phyloP scores from a whole-genome alignment of 129 eudicot species.

The Oenanthe sinensis region DNA sequence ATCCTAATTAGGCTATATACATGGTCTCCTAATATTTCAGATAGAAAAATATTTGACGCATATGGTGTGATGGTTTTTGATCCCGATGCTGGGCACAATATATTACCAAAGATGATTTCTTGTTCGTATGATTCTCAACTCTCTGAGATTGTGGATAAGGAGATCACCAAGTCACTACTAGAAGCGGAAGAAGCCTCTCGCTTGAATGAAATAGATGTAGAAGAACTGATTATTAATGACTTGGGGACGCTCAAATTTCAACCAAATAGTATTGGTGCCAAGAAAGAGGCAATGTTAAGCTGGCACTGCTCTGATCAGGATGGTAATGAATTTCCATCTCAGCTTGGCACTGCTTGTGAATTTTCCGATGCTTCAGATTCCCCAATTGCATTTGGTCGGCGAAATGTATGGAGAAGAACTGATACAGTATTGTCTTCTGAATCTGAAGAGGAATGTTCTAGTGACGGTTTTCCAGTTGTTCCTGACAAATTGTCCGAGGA shows the following conservation, averaged over 20 bases:
- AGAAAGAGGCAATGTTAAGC: conserved; percentile 65
- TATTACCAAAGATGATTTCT: conserved; percentile 55
- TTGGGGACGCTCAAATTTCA: conserved; percentile 3
- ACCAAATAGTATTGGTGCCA: conserved; percentile 36
- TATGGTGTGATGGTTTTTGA: conserved; percentile 54
- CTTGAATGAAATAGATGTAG: conserved; percentile 24
- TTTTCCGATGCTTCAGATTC: conserved; percentile 40
- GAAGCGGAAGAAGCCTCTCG: conserved; percentile 32
- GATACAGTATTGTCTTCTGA: conserved; percentile 47
- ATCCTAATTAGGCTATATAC: background rate
- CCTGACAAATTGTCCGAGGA: conserved; percentile 12
- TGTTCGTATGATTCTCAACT: conserved; percentile 51
- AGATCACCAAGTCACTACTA: conserved; percentile 50
- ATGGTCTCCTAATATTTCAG: conserved; percentile 28
- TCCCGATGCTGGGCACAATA: conserved; percentile 58
- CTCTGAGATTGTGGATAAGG: conserved; percentile 58
- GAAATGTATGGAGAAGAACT: conserved; percentile 39
- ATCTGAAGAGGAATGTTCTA: conserved; percentile 45
- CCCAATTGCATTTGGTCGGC: conserved; percentile 41
- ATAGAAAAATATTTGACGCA: conserved; percentile 18
- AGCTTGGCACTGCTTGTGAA: conserved; percentile 14
- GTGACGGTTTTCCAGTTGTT: conserved; percentile 16
- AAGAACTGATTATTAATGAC: conserved; percentile 14
- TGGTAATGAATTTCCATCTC: conserved; percentile 31
- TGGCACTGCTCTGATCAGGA: conserved; percentile 36